A percentile compares a stretch with the other conserved stretches of the same genome.
Conservation (phyloP, 2,329 filamentous ascomycete species). For the Ceratocystis cacaofunesta region DNA sequence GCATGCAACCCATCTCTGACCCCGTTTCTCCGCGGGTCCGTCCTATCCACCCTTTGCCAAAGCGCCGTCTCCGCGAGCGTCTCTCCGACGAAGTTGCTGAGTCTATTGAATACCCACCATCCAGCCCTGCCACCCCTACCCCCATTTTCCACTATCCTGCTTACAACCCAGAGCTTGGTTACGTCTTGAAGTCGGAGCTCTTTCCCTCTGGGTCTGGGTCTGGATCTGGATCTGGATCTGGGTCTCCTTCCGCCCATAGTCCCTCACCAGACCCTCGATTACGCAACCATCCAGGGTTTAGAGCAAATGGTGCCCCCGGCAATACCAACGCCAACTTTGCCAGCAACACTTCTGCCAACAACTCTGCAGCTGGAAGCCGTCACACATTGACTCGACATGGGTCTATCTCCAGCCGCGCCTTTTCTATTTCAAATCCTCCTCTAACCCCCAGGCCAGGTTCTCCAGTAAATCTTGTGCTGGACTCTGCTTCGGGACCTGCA, state of each 20-base stretch:
- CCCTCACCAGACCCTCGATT: neutral
- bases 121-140: slow-evolving; percentile 46
- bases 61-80: slow-evolving; percentile 72
- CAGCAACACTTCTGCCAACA: neutral
- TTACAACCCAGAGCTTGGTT: slow-evolving; percentile 26
- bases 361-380: neutral
- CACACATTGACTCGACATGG: slow-evolving; percentile 6
- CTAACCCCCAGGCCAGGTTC: neutral
- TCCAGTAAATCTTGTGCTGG: neutral
- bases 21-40: slow-evolving; percentile 51
- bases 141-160: slow-evolving; percentile 41
- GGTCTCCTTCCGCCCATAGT: neutral
- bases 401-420: neutral
- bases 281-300: neutral
- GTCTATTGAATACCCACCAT: slow-evolving; percentile 67
- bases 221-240: neutral
- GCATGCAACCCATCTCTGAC: slow-evolving; percentile 37
- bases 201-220: neutral
- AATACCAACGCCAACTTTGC: neutral
- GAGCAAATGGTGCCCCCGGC: neutral
- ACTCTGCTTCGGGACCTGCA: neutral
- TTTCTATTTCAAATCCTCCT: slow-evolving; percentile 4
- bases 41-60: slow-evolving; percentile 83
- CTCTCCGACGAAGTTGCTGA: slow-evolving; percentile 74
- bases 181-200: slow-evolving; percentile 29